A percentile compares a stretch with the other conserved stretches of the same genome.
Conservation (phyloP, 2,329 filamentous ascomycete species). For the Diplocarpon mali region DNA sequence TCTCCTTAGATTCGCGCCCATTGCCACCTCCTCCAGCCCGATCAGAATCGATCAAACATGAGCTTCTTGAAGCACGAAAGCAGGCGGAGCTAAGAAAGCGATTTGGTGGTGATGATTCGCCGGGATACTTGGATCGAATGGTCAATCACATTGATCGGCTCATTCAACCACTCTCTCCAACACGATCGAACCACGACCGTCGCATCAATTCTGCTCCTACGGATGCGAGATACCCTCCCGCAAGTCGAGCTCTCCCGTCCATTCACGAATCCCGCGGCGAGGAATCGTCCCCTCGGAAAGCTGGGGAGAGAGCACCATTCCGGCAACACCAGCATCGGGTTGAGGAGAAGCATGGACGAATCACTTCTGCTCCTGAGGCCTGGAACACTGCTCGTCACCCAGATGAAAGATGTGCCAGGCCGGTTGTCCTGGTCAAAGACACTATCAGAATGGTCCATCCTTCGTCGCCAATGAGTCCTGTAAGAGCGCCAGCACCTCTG, state of each 20-base stretch:
- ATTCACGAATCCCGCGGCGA: constrained; percentile 22
- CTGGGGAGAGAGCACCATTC: constrained; percentile 7
- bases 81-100: constrained; percentile 23
- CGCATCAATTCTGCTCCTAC: constrained; percentile 37
- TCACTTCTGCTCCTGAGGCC: constrained; percentile 26
- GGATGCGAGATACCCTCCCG: constrained; percentile 7
- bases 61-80: constrained; percentile 23
- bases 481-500: constrained; percentile 25
- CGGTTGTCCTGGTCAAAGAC: constrained; percentile 11
- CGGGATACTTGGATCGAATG: constrained; percentile 44
- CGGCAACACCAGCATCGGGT: constrained; percentile 6
- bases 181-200: constrained; percentile 22
- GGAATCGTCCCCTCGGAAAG: constrained; percentile 13
- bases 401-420: constrained; percentile 11
- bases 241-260: constrained; percentile 17
- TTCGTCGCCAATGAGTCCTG: constrained; percentile 21
- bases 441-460: constrained; percentile 24
- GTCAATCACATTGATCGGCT: constrained; percentile 48
- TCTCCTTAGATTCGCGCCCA: constrained; percentile 20
- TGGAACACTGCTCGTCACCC: constrained; percentile 4
- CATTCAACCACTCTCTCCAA: constrained; percentile 32
- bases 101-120: constrained; percentile 27
- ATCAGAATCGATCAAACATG: constrained; percentile 22
- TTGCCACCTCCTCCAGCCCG: constrained; percentile 24
- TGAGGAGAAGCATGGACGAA: constrained; percentile 16